Evolutionary conservation across 192 early-diverging fungal species (phyloP), one percentile per base, ranked within the genome.

Genomic region (Coemansia sp.): DNA sequence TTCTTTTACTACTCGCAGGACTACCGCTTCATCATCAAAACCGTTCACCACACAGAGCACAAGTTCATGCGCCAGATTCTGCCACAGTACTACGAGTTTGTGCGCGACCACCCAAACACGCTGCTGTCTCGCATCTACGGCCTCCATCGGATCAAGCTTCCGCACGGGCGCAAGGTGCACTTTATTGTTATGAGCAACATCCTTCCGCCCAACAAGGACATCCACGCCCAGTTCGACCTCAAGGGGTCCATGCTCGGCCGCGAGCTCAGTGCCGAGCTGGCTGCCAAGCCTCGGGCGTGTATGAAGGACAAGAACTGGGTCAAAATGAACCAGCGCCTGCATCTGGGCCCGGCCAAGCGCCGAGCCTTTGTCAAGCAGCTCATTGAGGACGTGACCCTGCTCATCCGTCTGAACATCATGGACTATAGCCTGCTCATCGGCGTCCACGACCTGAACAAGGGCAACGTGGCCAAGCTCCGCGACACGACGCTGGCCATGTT

Each of bases 141-240:
- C 40, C 80, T 99, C 49, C 96, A 98, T 72, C 90, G 98, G 57
- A 92, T 98, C 61, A 98, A 98, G 82, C 84, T 97, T 46, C 95
- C 95, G 44, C 93, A 92, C 40, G 91, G 91, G 58, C 84, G 88
- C 49, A 98, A 98, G 78, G 93, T 99, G 52, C 96, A 98, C 84
- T 99, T 99, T 85, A 94, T 99, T 9, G 96, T 99, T 19, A 99
- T 99, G 98, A 94, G 92, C 64, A 99, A 99, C 76, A 92, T 99
- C 11, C 96, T 98, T 71, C 96, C 98, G 17, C 87, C 95, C 10
- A 96, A 97, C 86, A 90, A 93, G 76, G 95, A 99, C 84, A 95
- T 99, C 35, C 96, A 98, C 69, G 92, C 94, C 71, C 92, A 89
- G 46, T 99, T 93, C 70, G 98, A 99, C 76, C 82, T 99, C 49